Conservation (phyloP, 352 stramenopile genomes). For the Blastocystis sp. region DNA sequence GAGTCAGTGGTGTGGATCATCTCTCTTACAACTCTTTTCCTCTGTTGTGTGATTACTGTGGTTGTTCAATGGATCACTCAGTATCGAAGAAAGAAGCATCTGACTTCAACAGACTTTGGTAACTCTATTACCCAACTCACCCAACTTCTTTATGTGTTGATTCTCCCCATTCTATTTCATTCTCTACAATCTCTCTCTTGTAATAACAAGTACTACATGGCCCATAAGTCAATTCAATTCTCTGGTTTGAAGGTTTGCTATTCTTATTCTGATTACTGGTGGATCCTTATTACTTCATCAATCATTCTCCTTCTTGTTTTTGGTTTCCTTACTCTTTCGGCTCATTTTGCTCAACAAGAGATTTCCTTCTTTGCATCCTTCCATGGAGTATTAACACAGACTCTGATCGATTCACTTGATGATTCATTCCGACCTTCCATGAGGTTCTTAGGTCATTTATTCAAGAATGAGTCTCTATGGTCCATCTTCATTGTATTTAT, state of each 20-base stretch:
- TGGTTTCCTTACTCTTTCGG: background rate
- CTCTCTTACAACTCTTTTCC: background rate
- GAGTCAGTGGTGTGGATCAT: background rate
- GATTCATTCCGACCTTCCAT: background rate
- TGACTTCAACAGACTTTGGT: background rate
- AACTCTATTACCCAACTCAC: background rate
- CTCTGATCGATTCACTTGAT: background rate
- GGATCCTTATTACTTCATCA: background rate
- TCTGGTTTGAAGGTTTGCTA: background rate
- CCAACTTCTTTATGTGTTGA: background rate
- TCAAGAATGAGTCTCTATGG: background rate
- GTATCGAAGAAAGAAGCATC: background rate
- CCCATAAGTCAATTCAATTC: background rate
- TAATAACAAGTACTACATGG: slow-evolving; percentile 41
- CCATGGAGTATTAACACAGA: background rate
- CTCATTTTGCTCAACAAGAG: background rate
- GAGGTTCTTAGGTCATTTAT: background rate
- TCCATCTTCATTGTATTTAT: background rate
- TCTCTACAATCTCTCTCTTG: slow-evolving; percentile 30
- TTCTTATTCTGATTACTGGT: background rate
- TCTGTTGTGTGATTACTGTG: background rate
- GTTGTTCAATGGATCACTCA: background rate
- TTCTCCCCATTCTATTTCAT: slow-evolving; percentile 7
- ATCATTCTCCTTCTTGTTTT: background rate
- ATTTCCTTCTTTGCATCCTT: background rate